Evolutionary conservation across 164 flowering plant genomes (phyloP), one percentile per base, ranked within the genome.

Genomic region (Euptelea pleiosperma): DNA sequence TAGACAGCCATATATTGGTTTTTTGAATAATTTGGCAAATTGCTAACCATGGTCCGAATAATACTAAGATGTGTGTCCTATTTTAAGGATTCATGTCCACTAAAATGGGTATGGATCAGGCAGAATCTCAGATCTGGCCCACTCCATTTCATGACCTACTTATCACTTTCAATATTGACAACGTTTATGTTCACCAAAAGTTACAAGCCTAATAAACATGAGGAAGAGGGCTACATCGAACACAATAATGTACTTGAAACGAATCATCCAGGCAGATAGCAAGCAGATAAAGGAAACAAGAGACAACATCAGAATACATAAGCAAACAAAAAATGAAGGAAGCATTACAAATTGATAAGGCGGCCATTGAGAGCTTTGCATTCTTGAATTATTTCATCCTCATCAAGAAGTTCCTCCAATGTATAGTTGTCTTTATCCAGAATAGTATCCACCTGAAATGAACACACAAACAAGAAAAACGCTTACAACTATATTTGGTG

Each of bases 321-420:
- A n/a, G 28, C 2, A 56, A 22, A 22, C 1, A 24, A 10, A 39
- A 34, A 15, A 15, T 34, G 24, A 33, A 14, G 37, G 49, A 50
- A 68, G 51, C 3, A 59, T 69, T 85, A 89, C 98, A 85, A 91
- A 69, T 83, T 89, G 14, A 91, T 86, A 61, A 91, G 98, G 4
- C 92, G 94, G 0, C 85, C 78, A 70, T 91, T 91, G 25, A 91
- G 82, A 43, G 95, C 87, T 73, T 89, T 91, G 89, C 98, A 91
- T 68, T 91, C 98, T 70, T 91, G 98, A 71, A 91, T 86, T 39
- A 89, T 83, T 71, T 91, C 98, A 74, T 91, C 96, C 73, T 89
- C 96, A 25, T 91, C 96, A 51, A 89, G 81, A 57, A 91, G 87
- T 67, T 91, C 96, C 57, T 86, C 98, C 67, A 91, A 39, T 14